Conservation (phyloP, 1,284 basidiomycete species). For the Rhodotorula glutinis region DNA sequence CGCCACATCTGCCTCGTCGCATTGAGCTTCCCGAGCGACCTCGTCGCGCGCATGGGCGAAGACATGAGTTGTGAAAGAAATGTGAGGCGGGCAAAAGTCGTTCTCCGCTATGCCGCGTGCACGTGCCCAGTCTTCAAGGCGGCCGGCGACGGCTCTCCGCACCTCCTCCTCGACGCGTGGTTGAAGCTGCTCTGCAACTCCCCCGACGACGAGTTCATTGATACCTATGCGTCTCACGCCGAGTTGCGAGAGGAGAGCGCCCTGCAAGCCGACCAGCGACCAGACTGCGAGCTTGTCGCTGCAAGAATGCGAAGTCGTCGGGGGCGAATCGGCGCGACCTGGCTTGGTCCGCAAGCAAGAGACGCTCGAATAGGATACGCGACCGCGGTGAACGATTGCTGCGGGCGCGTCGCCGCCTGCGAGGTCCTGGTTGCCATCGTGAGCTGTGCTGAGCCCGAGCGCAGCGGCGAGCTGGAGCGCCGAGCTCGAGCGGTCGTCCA, state of each 20-base stretch:
- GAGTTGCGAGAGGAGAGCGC: constrained; percentile 62
- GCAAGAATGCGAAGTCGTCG: constrained; percentile 78
- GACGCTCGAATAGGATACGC: constrained; percentile 68
- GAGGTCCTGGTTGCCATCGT: not conserved
- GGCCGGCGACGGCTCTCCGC: constrained; percentile 55
- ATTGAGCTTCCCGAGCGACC: not conserved
- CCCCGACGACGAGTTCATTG: constrained; percentile 64
- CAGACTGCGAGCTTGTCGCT: constrained; percentile 86
- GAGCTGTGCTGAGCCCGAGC: constrained; percentile 44
- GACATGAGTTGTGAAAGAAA: constrained; percentile 59
- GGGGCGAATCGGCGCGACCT: constrained; percentile 70
- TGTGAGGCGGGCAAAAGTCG: constrained; percentile 47
- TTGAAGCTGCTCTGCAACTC: not conserved
- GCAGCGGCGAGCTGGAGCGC: constrained; percentile 44
- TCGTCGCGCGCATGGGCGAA: constrained; percentile 61
- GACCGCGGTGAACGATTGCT: constrained; percentile 60
- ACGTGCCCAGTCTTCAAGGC: constrained; percentile 34
- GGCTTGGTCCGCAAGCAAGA: constrained; percentile 85
- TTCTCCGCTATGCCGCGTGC: not conserved
- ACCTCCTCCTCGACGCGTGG: constrained; percentile 47
- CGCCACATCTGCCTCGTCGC: constrained; percentile 32
- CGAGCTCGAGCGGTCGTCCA: constrained; percentile 39
- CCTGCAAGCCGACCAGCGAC: constrained; percentile 78
- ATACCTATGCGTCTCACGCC: constrained; percentile 64
- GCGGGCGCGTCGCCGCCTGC: no score